Evolutionary conservation across 768 basidiomycete genomes (phyloP), one percentile per base, ranked within the genome.

Genomic region (Jaapia argillacea): DNA sequence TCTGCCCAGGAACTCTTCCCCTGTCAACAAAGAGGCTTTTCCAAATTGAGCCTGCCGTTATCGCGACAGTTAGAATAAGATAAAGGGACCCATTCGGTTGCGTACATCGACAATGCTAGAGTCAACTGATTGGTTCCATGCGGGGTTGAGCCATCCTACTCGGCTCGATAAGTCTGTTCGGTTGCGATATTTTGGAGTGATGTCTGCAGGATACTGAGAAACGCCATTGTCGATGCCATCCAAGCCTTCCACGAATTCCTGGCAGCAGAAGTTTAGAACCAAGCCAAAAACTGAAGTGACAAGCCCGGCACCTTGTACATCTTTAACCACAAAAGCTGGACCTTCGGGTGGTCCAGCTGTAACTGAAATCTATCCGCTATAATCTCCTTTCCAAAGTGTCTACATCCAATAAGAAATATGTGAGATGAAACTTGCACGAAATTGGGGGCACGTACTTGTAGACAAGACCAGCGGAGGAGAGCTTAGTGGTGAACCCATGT

Each of bases 141-240:
- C 68, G 3, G 94, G 89, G 61, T 99, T 99, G 40, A 98, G 72
- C 53, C 71, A 67, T 4, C 75, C 78, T 21, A 99, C 85, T 45
- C 94, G 80, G 51, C 79, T 78, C 12, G 86, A 85, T 4, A 99
- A 65, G 61, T 94, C 88, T 10, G 93, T 94, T 37, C 78, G 68
- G 49, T 67, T 79, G 50, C 74, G 72, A 65, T 98, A 99, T 45
- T 66, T 72, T 6, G 85, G 75, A 48, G 74, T 67, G 44, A 83
- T 58, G 41, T 81, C 79, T 2, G 68, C 61, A 2, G 79, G 69
- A 60, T 87, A 92, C 55, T 89, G 86, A 2, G 79, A 73, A 50
- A 99, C 76, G 14, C 94, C 94, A 57, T 99, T 99, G 67, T 99
- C 94, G 58, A 92, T 83, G 3, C 75, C 94, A 61, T 96, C 93